phyloP scores from a whole-genome alignment of 257 asterid genomes.

The Catharanthus roseus region DNA sequence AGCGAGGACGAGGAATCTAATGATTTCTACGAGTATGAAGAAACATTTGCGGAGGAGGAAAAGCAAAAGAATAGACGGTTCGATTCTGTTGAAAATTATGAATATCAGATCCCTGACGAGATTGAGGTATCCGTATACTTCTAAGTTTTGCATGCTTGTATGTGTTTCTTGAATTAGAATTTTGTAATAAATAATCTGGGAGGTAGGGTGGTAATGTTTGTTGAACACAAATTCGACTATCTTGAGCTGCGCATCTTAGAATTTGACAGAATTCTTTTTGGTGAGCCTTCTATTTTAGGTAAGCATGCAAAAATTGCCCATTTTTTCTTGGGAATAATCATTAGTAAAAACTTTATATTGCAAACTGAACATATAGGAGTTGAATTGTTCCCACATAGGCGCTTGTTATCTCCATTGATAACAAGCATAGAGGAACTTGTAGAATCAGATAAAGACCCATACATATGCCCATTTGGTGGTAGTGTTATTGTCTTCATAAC shows the following conservation, averaged over 20 bases:
- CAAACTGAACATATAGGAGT: too few relatives aligned
- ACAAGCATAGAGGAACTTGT: slow-evolving; percentile 59
- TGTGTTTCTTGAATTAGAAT: neutral
- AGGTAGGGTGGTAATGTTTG: neutral
- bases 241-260: neutral
- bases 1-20: slow-evolving; percentile 33
- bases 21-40: slow-evolving; percentile 79
- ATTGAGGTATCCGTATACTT: slow-evolving; percentile 47
- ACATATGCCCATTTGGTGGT: neutral
- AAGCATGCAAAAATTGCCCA: neutral
- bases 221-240: neutral
- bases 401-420: neutral
- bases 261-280: neutral
- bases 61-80: slow-evolving; percentile 61
- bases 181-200: neutral
- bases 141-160: too few relatives aligned
- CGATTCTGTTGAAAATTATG: slow-evolving; percentile 66
- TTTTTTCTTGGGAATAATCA: neutral
- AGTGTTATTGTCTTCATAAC: neutral
- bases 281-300: neutral
- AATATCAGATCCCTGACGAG: slow-evolving; percentile 69
- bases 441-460: slow-evolving; percentile 51
- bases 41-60: slow-evolving; percentile 75
- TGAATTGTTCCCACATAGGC: neutral
- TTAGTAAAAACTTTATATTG: neutral